A percentile compares a stretch with the other conserved stretches of the same genome.
Evolutionary conservation across 2,329 filamentous ascomycete species (phyloP).

Genomic region (Ophiocordyceps robertsii): DNA sequence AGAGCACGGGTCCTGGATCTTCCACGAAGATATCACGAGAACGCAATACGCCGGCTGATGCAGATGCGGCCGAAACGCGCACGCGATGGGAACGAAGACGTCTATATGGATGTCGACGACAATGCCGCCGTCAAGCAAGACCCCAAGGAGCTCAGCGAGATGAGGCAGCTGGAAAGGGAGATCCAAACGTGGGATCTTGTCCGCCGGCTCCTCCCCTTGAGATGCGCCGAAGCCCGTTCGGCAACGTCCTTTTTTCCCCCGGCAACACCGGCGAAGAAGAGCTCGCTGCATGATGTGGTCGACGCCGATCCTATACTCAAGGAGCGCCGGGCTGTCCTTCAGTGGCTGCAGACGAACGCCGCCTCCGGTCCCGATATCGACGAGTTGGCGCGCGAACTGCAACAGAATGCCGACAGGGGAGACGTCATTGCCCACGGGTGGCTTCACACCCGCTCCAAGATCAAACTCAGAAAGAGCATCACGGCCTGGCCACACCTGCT

Average conservation of each 20-base stretch:
- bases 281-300: slow-evolving; percentile 58
- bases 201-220: slow-evolving; percentile 56
- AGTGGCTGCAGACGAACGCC: slow-evolving; percentile 75
- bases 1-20: slow-evolving; percentile 56
- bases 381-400: slow-evolving; percentile 61
- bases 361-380: slow-evolving; percentile 59
- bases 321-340: slow-evolving; percentile 67
- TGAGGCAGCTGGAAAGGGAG: slow-evolving; percentile 59
- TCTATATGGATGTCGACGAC: slow-evolving; percentile 45
- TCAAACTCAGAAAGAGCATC: slow-evolving; percentile 81
- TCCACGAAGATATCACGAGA: slow-evolving; percentile 40
- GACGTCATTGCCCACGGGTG: slow-evolving; percentile 80
- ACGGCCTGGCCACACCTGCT: slow-evolving; percentile 52
- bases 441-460: slow-evolving; percentile 79
- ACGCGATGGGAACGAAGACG: slow-evolving; percentile 26
- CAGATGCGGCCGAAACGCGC: slow-evolving; percentile 14
- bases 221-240: slow-evolving; percentile 33
- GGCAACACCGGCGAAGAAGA: slow-evolving; percentile 10
- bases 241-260: slow-evolving; percentile 13
- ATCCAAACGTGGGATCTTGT: slow-evolving; percentile 85
- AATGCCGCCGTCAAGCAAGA: neutral
- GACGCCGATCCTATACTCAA: slow-evolving; percentile 57
- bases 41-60: slow-evolving; percentile 25
- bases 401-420: slow-evolving; percentile 62
- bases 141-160: slow-evolving; percentile 9